Evolutionary conservation across 306 rosid species (phyloP).

Genomic region (Lithocarpus polystachyus): DNA sequence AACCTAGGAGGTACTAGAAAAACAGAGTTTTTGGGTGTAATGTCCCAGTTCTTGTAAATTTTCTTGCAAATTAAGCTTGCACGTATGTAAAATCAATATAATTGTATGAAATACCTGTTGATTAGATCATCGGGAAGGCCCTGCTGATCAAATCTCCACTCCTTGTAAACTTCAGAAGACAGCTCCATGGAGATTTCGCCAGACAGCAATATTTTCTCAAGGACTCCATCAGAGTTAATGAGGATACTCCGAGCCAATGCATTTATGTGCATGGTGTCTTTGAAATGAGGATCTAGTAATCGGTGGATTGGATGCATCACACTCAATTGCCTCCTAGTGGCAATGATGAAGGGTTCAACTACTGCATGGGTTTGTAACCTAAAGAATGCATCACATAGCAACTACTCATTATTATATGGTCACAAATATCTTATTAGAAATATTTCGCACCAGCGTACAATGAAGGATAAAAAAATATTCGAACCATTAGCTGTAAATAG

Average conservation of each 20-base stretch:
- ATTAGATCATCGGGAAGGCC: slow-evolving; percentile 78
- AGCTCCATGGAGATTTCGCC: slow-evolving; percentile 64
- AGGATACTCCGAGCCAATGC: slow-evolving; percentile 50
- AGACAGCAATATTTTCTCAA: slow-evolving; percentile 53
- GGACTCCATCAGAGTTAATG: slow-evolving; percentile 57
- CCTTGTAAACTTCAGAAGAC: slow-evolving; percentile 57
- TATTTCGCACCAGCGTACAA: no score
- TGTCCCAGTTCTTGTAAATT: background rate
- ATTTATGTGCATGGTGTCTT: slow-evolving; percentile 66
- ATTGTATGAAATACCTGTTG: slow-evolving; percentile 39
- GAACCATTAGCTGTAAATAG: background rate
- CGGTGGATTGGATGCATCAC: slow-evolving; percentile 67
- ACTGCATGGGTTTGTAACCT: slow-evolving; percentile 77
- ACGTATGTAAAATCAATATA: background rate
- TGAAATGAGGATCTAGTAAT: slow-evolving; percentile 71
- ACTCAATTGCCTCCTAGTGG: slow-evolving; percentile 72
- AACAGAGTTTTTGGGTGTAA: no score
- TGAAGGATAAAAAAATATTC: no score
- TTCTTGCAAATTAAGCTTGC: background rate
- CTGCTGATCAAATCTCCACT: slow-evolving; percentile 68
- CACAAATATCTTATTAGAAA: background rate
- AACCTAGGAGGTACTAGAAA: no score
- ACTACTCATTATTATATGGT: background rate
- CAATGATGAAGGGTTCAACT: slow-evolving; percentile 81
- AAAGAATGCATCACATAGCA: background rate